Conservation (phyloP, 1,139 yeast genomes). For the Blastobotrys apis region DNA sequence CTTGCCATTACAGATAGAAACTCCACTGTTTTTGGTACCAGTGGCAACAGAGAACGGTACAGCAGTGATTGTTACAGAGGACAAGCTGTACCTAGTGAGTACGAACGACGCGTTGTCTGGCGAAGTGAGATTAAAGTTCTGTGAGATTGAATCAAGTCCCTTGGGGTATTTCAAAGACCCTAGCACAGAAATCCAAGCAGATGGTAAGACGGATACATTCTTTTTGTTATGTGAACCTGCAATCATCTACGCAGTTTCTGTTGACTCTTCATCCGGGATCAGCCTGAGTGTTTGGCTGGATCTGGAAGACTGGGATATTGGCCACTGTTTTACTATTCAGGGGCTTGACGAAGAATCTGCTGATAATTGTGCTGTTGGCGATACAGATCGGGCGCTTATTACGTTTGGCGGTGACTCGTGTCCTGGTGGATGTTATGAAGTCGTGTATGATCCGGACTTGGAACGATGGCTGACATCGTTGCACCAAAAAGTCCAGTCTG, state of each 20-base stretch:
- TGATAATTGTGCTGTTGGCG: slow-evolving; percentile 6
- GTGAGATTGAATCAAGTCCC: slow-evolving; percentile 9
- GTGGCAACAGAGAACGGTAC: slow-evolving; percentile 19
- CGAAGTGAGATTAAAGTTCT: neutral
- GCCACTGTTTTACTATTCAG: slow-evolving; percentile 20
- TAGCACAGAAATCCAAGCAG: neutral
- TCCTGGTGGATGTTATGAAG: slow-evolving; percentile 17
- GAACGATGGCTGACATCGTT: slow-evolving; percentile 1
- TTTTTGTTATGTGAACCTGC: slow-evolving; percentile 20
- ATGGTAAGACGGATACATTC: slow-evolving; percentile 14
- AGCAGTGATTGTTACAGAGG: slow-evolving; percentile 18
- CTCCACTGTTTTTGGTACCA: slow-evolving; percentile 24
- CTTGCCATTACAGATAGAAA: slow-evolving; percentile 15
- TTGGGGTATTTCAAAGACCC: slow-evolving; percentile 14
- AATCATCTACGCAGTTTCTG: slow-evolving; percentile 15
- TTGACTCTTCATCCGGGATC: slow-evolving; percentile 11
- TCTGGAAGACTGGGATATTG: slow-evolving; percentile 16
- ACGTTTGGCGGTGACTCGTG: slow-evolving; percentile 24
- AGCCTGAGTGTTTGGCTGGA: slow-evolving; percentile 9
- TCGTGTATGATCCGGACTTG: slow-evolving; percentile 7
- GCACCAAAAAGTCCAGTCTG: slow-evolving; percentile 15
- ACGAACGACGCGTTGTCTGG: slow-evolving; percentile 24
- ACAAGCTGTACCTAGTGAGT: slow-evolving; percentile 18
- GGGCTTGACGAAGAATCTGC: slow-evolving; percentile 17
- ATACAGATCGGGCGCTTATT: slow-evolving; percentile 14